Base-by-base conservation (phyloP, 2,329 filamentous ascomycete genomes). In the Paecilomyces variotii region DNA sequence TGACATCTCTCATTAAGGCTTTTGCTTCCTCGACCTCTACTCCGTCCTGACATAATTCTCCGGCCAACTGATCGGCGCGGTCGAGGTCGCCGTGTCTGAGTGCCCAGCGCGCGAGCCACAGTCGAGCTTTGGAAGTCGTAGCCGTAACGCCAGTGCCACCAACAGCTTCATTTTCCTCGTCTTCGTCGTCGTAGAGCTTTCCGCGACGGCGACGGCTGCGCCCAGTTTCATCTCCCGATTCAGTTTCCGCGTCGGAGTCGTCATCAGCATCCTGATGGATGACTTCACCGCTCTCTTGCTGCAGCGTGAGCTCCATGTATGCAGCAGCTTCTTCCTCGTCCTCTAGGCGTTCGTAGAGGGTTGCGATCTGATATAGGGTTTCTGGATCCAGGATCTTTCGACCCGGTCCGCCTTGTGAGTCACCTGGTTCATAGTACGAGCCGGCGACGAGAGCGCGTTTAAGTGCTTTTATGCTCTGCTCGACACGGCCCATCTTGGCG, bases 21-120 rank as follows among this genome's bases (percentile, higher is more conserved):
- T 97, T 97, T 28, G 94, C 94, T 74, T 99, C 94, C 72, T 99
- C 94, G 1, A 97, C 91, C 74, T 97, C 94, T 27, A 95, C 87
- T 0, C 94, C 94, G 74, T 99, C 94, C 74, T 97, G 91, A 71
- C 92, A 97, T 53, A 99, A 79, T 75, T 99, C 94, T 61, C 87
- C 91, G 0, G 91, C 92, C 50, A 97, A 78, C 62, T 90, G 85
- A 75, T 89, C 88, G 3, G 91, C 90, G 24, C 88, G 83, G 32
- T 82, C 79, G 66, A 90, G 90, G 72, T 96, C 91, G 45, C 86
- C 86, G 10, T 83, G 84, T 39, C 84, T 82, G 77, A 96, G 88
- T 11, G 91, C 88, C 76, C 87, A 88, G 58, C 86, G 85, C 14
- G 94, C 94, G 58, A 99, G 84, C 94, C 94, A 99, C 80, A 97